Evolutionary conservation across 768 basidiomycete genomes (phyloP).

Genomic region (Tricholomella constricta): DNA sequence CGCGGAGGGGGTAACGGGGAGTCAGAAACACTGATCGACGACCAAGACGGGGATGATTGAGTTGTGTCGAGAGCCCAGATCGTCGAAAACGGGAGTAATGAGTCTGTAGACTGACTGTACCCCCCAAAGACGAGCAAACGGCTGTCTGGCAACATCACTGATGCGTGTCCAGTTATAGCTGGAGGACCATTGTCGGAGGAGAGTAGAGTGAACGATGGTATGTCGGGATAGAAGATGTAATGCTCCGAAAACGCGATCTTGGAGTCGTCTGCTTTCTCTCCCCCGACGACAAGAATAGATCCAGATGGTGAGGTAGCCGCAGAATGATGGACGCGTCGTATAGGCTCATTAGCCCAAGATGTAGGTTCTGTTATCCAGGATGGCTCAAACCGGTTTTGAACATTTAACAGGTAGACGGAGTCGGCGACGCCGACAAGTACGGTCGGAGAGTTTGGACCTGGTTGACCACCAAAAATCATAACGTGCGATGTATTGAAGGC

Average conservation of each 20-base stretch:
- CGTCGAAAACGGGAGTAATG: slow-evolving; percentile 55
- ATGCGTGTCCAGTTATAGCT: slow-evolving; percentile 72
- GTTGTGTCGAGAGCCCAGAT: slow-evolving; percentile 69
- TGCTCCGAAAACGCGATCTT: slow-evolving; percentile 60
- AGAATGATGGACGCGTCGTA: slow-evolving; percentile 77
- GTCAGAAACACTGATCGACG: slow-evolving; percentile 36
- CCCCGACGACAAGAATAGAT: slow-evolving; percentile 73
- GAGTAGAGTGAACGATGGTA: slow-evolving; percentile 54
- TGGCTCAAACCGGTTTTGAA: slow-evolving; percentile 38
- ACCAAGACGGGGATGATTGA: slow-evolving; percentile 51
- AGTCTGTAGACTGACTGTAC: slow-evolving; percentile 46
- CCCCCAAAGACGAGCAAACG: slow-evolving; percentile 78
- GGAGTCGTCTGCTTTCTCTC: slow-evolving; percentile 82
- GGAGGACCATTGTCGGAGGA: slow-evolving; percentile 60
- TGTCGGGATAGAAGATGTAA: slow-evolving; percentile 58
- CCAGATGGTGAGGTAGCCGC: slow-evolving; percentile 50
- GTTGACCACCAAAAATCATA: slow-evolving; percentile 77
- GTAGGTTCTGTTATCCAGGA: slow-evolving; percentile 48
- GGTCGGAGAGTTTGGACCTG: slow-evolving; percentile 57
- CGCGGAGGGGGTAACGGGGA: slow-evolving; percentile 54
- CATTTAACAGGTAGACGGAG: slow-evolving; percentile 61
- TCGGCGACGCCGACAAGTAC: slow-evolving; percentile 55
- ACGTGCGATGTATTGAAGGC: slow-evolving; percentile 55
- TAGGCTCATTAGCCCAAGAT: slow-evolving; percentile 67
- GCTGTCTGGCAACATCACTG: slow-evolving; percentile 69